A percentile compares a stretch with the other conserved stretches of the same genome.
phyloP scores from a whole-genome alignment of 148 eudicot species.

The Talinum fruticosum region DNA sequence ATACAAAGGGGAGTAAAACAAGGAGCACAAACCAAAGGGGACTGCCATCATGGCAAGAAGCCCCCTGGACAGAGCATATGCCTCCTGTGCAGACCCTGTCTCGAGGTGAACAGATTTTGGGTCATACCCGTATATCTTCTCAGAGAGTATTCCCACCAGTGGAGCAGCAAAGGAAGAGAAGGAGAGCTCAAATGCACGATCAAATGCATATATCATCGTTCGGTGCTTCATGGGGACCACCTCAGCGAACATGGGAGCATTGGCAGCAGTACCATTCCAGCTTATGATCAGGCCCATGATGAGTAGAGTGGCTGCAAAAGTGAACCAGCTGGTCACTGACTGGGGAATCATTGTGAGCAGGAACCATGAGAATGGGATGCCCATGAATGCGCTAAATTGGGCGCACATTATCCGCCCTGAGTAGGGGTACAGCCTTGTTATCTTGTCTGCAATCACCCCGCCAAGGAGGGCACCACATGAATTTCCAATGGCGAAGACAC shows the following conservation, averaged over 20 bases:
- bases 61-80: conserved; percentile 77
- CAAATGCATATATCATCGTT: conserved; percentile 95
- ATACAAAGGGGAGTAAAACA: conserved; percentile 83
- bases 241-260: conserved; percentile 93
- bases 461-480: conserved; percentile 76
- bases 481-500: conserved; percentile 74
- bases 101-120: conserved; percentile 56
- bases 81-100: conserved; percentile 62
- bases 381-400: conserved; percentile 90
- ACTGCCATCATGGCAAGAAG: conserved; percentile 90
- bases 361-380: conserved; percentile 83
- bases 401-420: conserved; percentile 86
- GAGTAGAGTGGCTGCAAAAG: conserved; percentile 63
- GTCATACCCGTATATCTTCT: conserved; percentile 85
- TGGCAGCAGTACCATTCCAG: conserved; percentile 82
- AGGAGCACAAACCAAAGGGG: conserved; percentile 84
- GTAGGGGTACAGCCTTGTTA: conserved; percentile 57
- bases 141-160: conserved; percentile 81
- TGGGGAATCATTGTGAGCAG: conserved; percentile 72
- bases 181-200: conserved; percentile 87
- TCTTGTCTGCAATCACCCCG: conserved; percentile 70
- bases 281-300: conserved; percentile 88
- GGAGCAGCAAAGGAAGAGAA: conserved; percentile 97
- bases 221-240: conserved; percentile 85
- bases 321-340: conserved; percentile 47